These are phyloP conservation scores for Gomphus bonarii DNA, from an alignment of 1,284 basidiomycete species.

Conservation along the genomic window DNA sequence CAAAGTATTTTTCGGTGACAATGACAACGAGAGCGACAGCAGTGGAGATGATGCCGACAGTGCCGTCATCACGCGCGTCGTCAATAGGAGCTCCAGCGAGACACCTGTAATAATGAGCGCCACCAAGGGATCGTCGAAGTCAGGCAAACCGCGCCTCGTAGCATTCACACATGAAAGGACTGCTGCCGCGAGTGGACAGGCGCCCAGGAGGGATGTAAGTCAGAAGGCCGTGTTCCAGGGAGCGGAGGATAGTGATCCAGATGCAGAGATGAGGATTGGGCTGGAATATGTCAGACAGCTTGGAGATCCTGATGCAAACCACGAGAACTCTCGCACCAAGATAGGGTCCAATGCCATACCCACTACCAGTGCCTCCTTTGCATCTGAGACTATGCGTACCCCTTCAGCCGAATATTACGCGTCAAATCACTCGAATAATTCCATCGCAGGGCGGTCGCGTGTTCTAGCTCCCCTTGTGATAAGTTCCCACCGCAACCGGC, in stretches of 20 bases:
- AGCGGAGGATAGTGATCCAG: constrained; percentile 22
- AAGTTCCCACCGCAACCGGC: neutral
- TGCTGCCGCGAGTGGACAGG: constrained; percentile 16
- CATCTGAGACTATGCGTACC: neutral
- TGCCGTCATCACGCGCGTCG: neutral
- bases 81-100: neutral
- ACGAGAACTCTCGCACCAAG: neutral
- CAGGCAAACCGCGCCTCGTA: constrained; percentile 50
- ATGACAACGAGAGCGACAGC: neutral
- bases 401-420: neutral
- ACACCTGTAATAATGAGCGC: no score
- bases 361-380: neutral
- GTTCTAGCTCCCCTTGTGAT: neutral
- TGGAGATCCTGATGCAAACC: constrained; percentile 29
- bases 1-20: neutral
- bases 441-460: neutral
- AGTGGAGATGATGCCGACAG: neutral
- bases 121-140: neutral
- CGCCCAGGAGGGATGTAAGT: constrained; percentile 40
- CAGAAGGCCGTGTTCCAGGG: constrained; percentile 37
- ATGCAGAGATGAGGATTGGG: constrained; percentile 53
- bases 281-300: constrained; percentile 60
- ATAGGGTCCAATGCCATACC: neutral
- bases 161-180: constrained; percentile 57
- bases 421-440: neutral